Evolutionary conservation across 1,284 basidiomycete species (phyloP).

Genomic region (Sporisorium scitamineum): DNA sequence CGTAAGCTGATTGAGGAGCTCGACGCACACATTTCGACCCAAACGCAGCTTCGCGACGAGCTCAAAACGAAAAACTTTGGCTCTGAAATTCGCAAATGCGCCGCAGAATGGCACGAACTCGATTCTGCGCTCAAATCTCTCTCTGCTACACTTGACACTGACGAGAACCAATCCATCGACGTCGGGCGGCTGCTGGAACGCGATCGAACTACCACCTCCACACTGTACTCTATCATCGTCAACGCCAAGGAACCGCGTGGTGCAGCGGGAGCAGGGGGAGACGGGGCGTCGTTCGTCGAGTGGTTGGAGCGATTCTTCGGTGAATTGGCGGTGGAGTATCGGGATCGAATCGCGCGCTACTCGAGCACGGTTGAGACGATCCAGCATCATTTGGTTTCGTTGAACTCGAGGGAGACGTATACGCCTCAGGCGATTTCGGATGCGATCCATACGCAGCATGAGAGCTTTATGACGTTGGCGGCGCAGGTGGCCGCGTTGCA

Average conservation of each 20-base stretch:
- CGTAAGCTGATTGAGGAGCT: conserved; percentile 63
- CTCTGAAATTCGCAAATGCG: conserved; percentile 53
- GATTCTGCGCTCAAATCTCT: conserved; percentile 57
- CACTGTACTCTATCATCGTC: conserved; percentile 57
- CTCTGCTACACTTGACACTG: conserved; percentile 54
- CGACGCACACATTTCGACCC: conserved; percentile 52
- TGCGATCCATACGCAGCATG: conserved; percentile 63
- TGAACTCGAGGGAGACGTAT: conserved; percentile 54
- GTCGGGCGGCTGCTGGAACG: conserved; percentile 50
- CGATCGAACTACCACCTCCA: conserved; percentile 59
- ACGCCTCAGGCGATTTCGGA: conserved; percentile 63
- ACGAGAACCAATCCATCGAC: conserved; percentile 40
- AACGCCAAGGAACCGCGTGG: conserved; percentile 52
- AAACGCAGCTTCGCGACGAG: conserved; percentile 56
- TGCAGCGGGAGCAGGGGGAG: conserved; percentile 16
- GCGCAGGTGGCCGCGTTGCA: conserved; percentile 63
- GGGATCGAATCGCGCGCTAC: conserved; percentile 60
- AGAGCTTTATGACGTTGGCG: conserved; percentile 66
- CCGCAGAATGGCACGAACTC: conserved; percentile 58
- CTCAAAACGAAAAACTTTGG: conserved; percentile 56
- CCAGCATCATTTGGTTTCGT: conserved; percentile 57
- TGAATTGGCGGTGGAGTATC: conserved; percentile 51
- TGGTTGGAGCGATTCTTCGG: conserved; percentile 61
- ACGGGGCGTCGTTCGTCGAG: conserved; percentile 54
- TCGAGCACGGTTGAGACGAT: conserved; percentile 64